Conservation (phyloP, 257 asterid genomes). For the Lycium ferocissimum region DNA sequence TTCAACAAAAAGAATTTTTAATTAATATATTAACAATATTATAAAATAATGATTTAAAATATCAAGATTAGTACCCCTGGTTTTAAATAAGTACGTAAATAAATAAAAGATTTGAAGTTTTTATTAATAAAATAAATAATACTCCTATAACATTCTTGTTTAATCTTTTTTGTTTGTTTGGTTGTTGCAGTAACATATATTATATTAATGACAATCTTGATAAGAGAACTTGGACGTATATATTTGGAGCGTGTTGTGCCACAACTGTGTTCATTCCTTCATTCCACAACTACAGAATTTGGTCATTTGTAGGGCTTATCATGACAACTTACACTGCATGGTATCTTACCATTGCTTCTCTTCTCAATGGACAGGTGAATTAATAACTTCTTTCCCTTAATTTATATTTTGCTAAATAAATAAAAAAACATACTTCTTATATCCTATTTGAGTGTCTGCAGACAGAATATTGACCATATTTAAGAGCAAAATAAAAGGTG, state of each 20-base stretch:
- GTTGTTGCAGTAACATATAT: conserved; percentile 74
- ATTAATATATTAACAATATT: background rate
- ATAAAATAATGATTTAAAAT: background rate
- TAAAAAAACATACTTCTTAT: background rate
- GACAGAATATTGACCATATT: background rate
- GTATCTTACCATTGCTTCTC: conserved; percentile 83
- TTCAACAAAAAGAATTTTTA: background rate
- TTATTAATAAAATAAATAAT: background rate
- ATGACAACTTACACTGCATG: conserved; percentile 88
- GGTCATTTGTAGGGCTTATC: conserved; percentile 81
- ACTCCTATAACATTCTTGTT: background rate
- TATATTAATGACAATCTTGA: conserved; percentile 88
- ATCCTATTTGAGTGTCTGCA: background rate
- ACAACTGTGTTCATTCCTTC: conserved; percentile 87
- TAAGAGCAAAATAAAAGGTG: background rate
- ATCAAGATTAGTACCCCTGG: background rate
- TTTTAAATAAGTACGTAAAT: background rate
- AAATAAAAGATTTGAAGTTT: background rate
- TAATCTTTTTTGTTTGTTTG: background rate
- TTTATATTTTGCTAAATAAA: background rate
- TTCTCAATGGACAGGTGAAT: conserved; percentile 77
- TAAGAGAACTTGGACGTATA: conserved; percentile 93
- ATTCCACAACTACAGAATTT: conserved; percentile 85
- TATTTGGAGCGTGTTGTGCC: conserved; percentile 91
- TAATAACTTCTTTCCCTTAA: background rate